Base-by-base conservation (phyloP, 345 rosid genomes). In the Crucihimalaya himalaica region DNA sequence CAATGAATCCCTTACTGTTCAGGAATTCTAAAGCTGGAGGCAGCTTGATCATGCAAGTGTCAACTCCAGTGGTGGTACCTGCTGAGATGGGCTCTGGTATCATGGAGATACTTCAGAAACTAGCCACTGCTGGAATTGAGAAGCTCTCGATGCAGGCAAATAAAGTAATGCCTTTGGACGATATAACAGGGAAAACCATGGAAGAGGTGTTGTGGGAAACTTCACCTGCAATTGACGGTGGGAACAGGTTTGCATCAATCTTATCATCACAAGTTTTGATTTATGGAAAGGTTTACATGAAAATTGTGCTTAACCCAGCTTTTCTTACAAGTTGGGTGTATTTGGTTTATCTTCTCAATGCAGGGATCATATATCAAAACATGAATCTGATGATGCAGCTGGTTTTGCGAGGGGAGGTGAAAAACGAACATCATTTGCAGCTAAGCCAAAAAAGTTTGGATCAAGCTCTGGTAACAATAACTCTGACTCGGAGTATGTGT, bases 91-190 rank as follows among this genome's bases (percentile, higher is more conserved):
- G 98, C 64, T 87, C 91, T 63, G 85, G 84, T 71, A 78, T 89
- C 70, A 84, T 82, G 84, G 96, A 84, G 42, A 82, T 88, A 73
- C 85, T 91, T 61, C 87, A 89, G 83, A 79, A 52, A 66, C 79
- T 94, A 46, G 98, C 94, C 55, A 89, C 95, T 27, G 80, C 84
- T 80, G 98, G 98, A 69, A 91, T 94, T 74, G 97, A 91, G 74
- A 94, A 91, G 84, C 94, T 94, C 57, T 94, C 98, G 10, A 79
- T 84, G 91, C 95, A 91, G 81, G 97, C 98, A 37, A 91, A 83
- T 74, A 87, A 86, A 76, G 61, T 91, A 68, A 94, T 94, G 98
- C 98, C 98, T 63, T 79, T 94, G 81, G 98, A 87, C 40, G 90
- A 94, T 79, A 78, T 94, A 75, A 91, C 93, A 45, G 98, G 98